Base-by-base conservation (phyloP, 495 filamentous ascomycete species). In the Penicillium coffeae region DNA sequence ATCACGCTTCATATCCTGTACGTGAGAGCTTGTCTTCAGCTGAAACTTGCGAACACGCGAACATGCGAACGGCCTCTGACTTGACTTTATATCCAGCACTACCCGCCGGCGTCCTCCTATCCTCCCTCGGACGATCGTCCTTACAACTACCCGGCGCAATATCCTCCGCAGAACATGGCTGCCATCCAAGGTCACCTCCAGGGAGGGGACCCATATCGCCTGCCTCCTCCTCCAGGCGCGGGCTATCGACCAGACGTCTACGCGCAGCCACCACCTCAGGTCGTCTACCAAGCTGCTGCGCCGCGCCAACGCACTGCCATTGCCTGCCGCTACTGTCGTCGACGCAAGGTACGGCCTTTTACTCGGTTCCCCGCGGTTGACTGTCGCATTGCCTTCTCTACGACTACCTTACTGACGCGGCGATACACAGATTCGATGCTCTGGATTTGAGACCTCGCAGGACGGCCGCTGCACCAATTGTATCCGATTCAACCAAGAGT, bases 391-490 rank as follows among this genome's bases (percentile, higher is more conserved):
- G n/a, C n/a, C n/a, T n/a, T n/a, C n/a, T n/a, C n/a, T n/a, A n/a
- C n/a, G n/a, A n/a, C n/a, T n/a, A n/a, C n/a, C n/a, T 30, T 30
- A 30, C 25, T 30, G 25, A 30, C 25, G 5, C 5, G 25, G 25
- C 25, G 10, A 30, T 19, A 9, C 10, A 9, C 64, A 91, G 87
- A 91, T 91, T 66, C 85, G 87, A 27, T 91, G 87, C 70, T 90
- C 88, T 3, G 88, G 87, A 16, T 91, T 90, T 60, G 87, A 90
- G 48, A 78, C 75, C 40, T 87, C 85, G 15, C 77, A 82, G 25
- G 86, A 90, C 62, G 88, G 88, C 40, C 79, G 86, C 36, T 91
- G 87, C 71, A 82, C 76, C 59, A 91, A 91, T 62, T 91, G 87
- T 59, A 74, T 83, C 44, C 79, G 87, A 37, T 91, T 91, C 68